Evolutionary conservation across 495 filamentous ascomycete genomes (phyloP).

Genomic region (Podospora australis): DNA sequence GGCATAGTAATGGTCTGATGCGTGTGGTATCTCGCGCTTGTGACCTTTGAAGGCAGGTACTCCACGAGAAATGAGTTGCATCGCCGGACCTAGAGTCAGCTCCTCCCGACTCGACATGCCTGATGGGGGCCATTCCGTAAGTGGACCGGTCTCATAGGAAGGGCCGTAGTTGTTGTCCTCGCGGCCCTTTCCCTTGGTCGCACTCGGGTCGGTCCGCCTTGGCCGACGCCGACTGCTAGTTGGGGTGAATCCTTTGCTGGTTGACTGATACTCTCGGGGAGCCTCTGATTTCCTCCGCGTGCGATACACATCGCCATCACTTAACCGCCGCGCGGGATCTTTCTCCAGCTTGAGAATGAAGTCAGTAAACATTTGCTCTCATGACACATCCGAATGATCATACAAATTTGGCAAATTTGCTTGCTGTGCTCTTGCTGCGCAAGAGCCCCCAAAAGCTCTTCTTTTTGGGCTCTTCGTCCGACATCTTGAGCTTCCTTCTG

Average conservation of each 20-base stretch:
- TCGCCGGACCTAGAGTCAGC: slow-evolving; percentile 38
- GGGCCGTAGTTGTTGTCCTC: slow-evolving; percentile 24
- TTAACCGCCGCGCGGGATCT: slow-evolving; percentile 9
- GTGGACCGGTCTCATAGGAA: slow-evolving; percentile 30
- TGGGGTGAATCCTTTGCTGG: not conserved
- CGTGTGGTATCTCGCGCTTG: slow-evolving; percentile 40
- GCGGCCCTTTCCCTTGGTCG: slow-evolving; percentile 39
- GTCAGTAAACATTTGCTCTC: slow-evolving; percentile 4
- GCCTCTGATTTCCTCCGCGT: slow-evolving; percentile 7
- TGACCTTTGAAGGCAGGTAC: slow-evolving; percentile 42
- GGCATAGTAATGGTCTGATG: slow-evolving; percentile 43
- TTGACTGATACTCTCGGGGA: not conserved
- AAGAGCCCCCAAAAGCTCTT: slow-evolving; percentile 16
- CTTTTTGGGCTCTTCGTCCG: slow-evolving; percentile 12
- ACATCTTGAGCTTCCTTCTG: too few relatives aligned
- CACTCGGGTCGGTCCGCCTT: slow-evolving; percentile 31
- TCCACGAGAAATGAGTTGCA: slow-evolving; percentile 41
- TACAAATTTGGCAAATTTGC: slow-evolving; percentile 10
- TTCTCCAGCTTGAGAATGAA: slow-evolving; percentile 3
- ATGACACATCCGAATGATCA: not conserved
- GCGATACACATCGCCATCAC: slow-evolving; percentile 7
- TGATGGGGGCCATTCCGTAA: slow-evolving; percentile 43
- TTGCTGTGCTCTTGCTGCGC: slow-evolving; percentile 15
- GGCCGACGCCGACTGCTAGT: slow-evolving; percentile 31
- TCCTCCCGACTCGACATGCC: slow-evolving; percentile 38